Evolutionary conservation across 2,329 filamentous ascomycete genomes (phyloP).

Genomic region (Colletotrichum gloeosporioides): DNA sequence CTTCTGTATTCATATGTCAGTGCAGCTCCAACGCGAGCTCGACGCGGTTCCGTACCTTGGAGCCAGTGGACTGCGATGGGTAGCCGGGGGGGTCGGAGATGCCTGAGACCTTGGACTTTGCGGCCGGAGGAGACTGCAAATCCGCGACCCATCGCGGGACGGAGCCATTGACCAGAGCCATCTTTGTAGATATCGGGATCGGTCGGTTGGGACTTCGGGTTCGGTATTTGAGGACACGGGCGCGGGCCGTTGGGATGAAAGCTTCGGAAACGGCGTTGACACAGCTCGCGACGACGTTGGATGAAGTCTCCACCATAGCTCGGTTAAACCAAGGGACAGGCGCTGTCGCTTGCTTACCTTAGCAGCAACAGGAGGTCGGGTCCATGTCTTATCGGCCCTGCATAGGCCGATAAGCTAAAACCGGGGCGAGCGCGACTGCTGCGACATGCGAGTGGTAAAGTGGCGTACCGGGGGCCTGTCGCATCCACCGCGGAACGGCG

Average conservation of each 20-base stretch:
- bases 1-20: constrained; percentile 41
- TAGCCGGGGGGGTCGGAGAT: constrained; percentile 90
- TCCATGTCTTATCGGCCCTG: background rate
- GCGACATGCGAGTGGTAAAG: background rate
- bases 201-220: background rate
- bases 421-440: background rate
- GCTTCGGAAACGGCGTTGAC: background rate
- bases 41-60: constrained; percentile 55
- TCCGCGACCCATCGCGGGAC: constrained; percentile 84
- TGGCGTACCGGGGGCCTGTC: background rate
- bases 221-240: background rate
- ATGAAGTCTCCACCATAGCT: background rate
- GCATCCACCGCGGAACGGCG: constrained; percentile 19
- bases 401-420: constrained; percentile 10
- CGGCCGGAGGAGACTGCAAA: constrained; percentile 71
- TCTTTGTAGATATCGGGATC: background rate
- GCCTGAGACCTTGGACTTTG: constrained; percentile 68
- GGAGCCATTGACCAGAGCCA: constrained; percentile 29
- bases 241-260: background rate
- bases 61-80: constrained; percentile 58
- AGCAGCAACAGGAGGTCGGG: background rate
- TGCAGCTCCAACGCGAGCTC: background rate
- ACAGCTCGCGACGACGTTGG: constrained; percentile 1
- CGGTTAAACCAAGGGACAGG: constrained; percentile 1
- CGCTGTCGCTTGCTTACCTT: constrained; percentile 16